Evolutionary conservation across 768 basidiomycete species (phyloP).

Genomic region (Suillus bovinus): DNA sequence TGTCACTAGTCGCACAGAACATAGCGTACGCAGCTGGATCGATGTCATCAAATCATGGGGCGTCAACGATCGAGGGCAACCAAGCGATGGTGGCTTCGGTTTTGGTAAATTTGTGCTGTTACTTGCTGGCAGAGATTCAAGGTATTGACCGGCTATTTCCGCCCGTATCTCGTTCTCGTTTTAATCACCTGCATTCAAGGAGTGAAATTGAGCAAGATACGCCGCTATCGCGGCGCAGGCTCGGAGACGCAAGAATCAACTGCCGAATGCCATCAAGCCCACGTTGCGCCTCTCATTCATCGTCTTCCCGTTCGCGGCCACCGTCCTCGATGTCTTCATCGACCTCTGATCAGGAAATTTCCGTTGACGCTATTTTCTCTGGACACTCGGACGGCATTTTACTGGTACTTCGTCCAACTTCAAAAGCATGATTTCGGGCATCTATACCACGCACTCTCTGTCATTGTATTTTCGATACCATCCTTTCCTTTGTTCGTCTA

Average conservation of each 20-base stretch:
- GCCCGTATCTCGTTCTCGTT: background rate
- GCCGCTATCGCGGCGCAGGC: slow-evolving; percentile 30
- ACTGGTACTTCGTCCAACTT: slow-evolving; percentile 66
- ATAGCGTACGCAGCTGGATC: slow-evolving; percentile 69
- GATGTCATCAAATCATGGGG: slow-evolving; percentile 81
- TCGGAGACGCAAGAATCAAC: slow-evolving; percentile 17
- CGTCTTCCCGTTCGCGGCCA: slow-evolving; percentile 14
- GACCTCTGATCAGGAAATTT: slow-evolving; percentile 36
- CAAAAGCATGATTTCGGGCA: slow-evolving; percentile 11
- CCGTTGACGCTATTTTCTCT: slow-evolving; percentile 81
- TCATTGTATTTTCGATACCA: background rate
- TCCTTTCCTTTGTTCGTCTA: background rate
- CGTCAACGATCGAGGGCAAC: slow-evolving; percentile 81
- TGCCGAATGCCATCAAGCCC: slow-evolving; percentile 17
- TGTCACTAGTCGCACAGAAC: slow-evolving; percentile 63
- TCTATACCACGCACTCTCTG: background rate
- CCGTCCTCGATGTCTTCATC: slow-evolving; percentile 10
- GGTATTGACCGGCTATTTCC: slow-evolving; percentile 27
- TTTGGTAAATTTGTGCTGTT: slow-evolving; percentile 69
- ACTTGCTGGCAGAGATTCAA: slow-evolving; percentile 61
- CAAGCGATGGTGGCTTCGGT: slow-evolving; percentile 83
- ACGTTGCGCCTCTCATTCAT: slow-evolving; percentile 7
- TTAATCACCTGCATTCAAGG: slow-evolving; percentile 16
- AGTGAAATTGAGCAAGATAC: slow-evolving; percentile 28
- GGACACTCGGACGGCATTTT: slow-evolving; percentile 85